These are phyloP conservation scores for Picochlorum sp. DNA, from an alignment of 139 green algal species.

Conservation along the genomic window DNA sequence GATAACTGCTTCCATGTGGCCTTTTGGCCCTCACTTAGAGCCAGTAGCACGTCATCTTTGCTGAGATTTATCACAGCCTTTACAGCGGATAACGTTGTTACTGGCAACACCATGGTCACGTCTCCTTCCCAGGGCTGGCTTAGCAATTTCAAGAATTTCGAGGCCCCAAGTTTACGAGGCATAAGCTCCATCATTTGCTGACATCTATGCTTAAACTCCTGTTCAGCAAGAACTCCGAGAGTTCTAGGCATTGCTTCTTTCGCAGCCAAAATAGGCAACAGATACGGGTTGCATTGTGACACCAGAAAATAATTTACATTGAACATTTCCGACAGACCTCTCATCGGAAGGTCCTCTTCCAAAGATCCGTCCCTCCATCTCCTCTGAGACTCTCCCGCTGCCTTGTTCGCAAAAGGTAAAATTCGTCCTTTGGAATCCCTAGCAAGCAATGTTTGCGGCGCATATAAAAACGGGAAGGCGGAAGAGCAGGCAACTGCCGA, in stretches of 20 bases:
- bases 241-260: neutral
- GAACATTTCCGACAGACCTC: conserved; percentile 73
- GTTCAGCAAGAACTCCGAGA: conserved; percentile 1
- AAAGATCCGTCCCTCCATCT: conserved; percentile 67
- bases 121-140: conserved; percentile 69
- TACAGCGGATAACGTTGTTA: conserved; percentile 36
- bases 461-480: conserved; percentile 79
- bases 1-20: conserved; percentile 65
- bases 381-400: conserved; percentile 17
- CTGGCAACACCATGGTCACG: conserved; percentile 68
- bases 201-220: conserved; percentile 21
- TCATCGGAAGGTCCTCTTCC: conserved; percentile 71
- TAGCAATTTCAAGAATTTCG: conserved; percentile 20
- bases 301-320: conserved; percentile 87
- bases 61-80: conserved; percentile 70
- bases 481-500: conserved; percentile 74
- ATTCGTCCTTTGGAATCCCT: conserved; percentile 10
- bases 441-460: conserved; percentile 62
- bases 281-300: conserved; percentile 22
- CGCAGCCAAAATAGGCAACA: conserved; percentile 1
- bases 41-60: conserved; percentile 12
- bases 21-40: conserved; percentile 41
- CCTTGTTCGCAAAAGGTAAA: conserved; percentile 6
- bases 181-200: conserved; percentile 27
- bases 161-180: conserved; percentile 4